Percentiles rank a stretch among this genome's conserved stretches.
phyloP scores from a whole-genome alignment of 2,329 filamentous ascomycete genomes.

The Aspergillus tubingensis region DNA sequence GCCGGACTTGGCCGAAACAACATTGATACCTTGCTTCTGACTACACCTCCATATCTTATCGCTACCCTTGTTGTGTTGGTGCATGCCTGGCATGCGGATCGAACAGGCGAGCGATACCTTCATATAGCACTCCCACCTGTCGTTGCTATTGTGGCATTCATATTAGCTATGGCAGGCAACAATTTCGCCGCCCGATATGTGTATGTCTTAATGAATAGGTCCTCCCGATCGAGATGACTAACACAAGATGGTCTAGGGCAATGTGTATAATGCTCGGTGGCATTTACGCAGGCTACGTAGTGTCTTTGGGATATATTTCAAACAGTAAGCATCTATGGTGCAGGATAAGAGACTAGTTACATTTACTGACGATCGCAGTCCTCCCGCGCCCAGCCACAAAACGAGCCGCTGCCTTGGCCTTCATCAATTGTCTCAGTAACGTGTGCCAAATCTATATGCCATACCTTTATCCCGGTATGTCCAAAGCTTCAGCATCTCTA shows the following conservation, averaged over 20 bases:
- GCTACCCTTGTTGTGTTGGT: background rate
- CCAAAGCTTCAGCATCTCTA: background rate
- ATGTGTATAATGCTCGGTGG: conserved; percentile 2
- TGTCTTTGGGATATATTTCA: background rate
- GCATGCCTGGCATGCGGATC: background rate
- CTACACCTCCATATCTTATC: conserved; percentile 1
- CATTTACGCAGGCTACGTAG: background rate
- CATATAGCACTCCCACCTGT: background rate
- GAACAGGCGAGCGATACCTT: background rate
- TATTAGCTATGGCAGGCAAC: background rate
- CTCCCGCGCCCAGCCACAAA: background rate
- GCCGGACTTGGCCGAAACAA: background rate
- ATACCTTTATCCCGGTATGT: background rate
- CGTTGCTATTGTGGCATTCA: background rate
- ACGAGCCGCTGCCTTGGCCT: background rate
- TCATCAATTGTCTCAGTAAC: background rate
- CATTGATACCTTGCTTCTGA: conserved; percentile 2
- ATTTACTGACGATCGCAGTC: background rate
- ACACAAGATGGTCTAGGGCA: background rate
- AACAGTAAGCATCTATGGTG: background rate
- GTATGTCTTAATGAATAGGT: background rate
- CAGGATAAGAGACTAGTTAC: too few relatives aligned
- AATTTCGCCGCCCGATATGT: background rate
- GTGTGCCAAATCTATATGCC: background rate
- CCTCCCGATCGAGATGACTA: too few relatives aligned